These are phyloP conservation scores for Trichoderma reesei DNA, from an alignment of 495 filamentous ascomycete genomes.

Conservation along the genomic window DNA sequence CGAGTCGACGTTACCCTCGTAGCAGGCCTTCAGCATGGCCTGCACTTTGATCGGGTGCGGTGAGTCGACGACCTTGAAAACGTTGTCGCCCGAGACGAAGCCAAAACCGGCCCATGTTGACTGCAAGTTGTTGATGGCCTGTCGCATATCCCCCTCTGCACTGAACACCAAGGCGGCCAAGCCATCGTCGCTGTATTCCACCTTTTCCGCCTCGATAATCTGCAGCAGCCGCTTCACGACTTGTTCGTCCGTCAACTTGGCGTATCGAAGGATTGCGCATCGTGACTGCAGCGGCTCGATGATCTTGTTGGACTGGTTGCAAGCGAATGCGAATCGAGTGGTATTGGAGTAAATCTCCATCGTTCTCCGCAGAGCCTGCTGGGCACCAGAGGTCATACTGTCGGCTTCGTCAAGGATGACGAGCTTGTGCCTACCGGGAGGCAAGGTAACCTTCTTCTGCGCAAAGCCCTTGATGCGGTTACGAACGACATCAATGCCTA, in stretches of 20 bases:
- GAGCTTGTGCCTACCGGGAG: slow-evolving; percentile 82
- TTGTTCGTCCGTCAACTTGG: slow-evolving; percentile 83
- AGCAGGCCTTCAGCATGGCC: slow-evolving; percentile 94
- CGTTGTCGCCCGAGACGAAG: slow-evolving; percentile 93
- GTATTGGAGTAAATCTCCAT: slow-evolving; percentile 99
- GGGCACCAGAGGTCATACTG: slow-evolving; percentile 92
- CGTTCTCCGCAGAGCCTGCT: slow-evolving; percentile 88
- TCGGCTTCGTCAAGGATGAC: slow-evolving; percentile 98
- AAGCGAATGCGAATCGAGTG: slow-evolving; percentile 95
- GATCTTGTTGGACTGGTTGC: slow-evolving; percentile 98
- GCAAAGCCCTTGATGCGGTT: slow-evolving; percentile 98
- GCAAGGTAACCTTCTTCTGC: slow-evolving; percentile 97
- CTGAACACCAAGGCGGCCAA: slow-evolving; percentile 92
- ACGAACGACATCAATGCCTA: slow-evolving; percentile 94
- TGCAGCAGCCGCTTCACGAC: slow-evolving; percentile 83
- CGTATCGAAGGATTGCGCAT: slow-evolving; percentile 93
- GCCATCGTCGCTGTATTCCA: slow-evolving; percentile 85
- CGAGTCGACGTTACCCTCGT: slow-evolving; percentile 79
- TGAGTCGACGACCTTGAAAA: slow-evolving; percentile 94
- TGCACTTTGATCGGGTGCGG: slow-evolving; percentile 98
- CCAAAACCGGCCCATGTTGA: slow-evolving; percentile 93
- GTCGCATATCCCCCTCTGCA: slow-evolving; percentile 97
- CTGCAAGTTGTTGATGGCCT: slow-evolving; percentile 98
- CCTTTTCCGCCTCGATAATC: slow-evolving; percentile 80
- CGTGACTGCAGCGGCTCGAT: slow-evolving; percentile 96